Evolutionary conservation across 2,329 filamentous ascomycete genomes (phyloP).

Genomic region (Sporothrix dimorphospora): DNA sequence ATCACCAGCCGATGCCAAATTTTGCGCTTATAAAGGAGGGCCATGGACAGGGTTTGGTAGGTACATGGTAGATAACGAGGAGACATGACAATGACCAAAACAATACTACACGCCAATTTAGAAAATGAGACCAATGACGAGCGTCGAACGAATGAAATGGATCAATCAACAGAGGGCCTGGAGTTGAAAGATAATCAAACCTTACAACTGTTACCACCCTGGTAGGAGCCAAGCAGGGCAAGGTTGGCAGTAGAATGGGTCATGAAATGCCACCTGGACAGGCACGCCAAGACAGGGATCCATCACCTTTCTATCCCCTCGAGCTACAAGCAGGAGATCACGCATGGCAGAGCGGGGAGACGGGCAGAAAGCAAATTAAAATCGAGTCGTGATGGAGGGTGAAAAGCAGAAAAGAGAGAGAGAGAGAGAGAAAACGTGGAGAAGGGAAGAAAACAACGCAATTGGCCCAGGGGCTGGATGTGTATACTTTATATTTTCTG

Average conservation of each 20-base stretch:
- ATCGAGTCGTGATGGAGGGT: not conserved
- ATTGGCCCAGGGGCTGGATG: not conserved
- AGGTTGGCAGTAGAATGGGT: no score
- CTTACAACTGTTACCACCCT: no score
- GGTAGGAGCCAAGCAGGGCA: no score
- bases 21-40: constrained; percentile 50
- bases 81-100: constrained; percentile 4
- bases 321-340: not conserved
- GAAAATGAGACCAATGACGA: not conserved
- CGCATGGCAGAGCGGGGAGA: constrained; percentile 14
- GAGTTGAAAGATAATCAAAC: no score
- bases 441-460: constrained; percentile 5
- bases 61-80: constrained; percentile 3
- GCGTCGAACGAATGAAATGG: not conserved
- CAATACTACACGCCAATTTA: not conserved
- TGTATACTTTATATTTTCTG: not conserved
- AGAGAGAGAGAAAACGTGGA: not conserved
- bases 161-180: not conserved
- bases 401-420: not conserved
- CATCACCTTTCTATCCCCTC: not conserved
- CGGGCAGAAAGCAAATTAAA: constrained; percentile 13
- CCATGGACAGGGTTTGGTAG: not conserved
- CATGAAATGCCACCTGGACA: not conserved
- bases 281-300: not conserved
- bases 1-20: constrained; percentile 65